These are phyloP conservation scores for Russula foetens DNA, from an alignment of 768 basidiomycete genomes.

Conservation along the genomic window DNA sequence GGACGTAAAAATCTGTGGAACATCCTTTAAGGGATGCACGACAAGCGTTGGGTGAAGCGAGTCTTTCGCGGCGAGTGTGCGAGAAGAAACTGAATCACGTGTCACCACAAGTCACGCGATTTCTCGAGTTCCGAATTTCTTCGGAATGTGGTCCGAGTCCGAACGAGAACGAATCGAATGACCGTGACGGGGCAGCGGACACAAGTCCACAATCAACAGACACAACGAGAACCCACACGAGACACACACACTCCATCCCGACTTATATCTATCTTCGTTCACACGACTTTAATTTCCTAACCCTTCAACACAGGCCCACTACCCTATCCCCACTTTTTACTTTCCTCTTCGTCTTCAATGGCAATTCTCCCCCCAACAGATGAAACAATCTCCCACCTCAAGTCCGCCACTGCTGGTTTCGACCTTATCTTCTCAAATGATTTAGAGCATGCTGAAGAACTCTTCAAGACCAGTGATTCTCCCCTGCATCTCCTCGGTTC, in stretches of 20 bases:
- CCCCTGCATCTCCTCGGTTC: slow-evolving; percentile 69
- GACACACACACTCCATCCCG: neutral
- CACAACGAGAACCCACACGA: neutral
- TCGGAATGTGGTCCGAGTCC: too few relatives aligned
- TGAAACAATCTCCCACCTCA: slow-evolving; percentile 28
- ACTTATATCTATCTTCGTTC: neutral
- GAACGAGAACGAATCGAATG: too few relatives aligned
- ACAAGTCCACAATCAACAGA: too few relatives aligned
- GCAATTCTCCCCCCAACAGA: slow-evolving; percentile 5
- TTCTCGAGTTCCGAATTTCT: too few relatives aligned
- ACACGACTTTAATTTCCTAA: neutral
- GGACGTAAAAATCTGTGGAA: slow-evolving; percentile 16
- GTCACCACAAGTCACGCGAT: too few relatives aligned
- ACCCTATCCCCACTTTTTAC: neutral
- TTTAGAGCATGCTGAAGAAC: slow-evolving; percentile 42
- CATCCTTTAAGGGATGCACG: neutral
- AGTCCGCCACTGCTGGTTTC: slow-evolving; percentile 44
- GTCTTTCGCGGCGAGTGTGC: too few relatives aligned
- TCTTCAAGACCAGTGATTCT: slow-evolving; percentile 44
- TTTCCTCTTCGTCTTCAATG: neutral
- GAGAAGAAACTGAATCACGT: too few relatives aligned
- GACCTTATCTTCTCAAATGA: slow-evolving; percentile 64
- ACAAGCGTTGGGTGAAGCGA: too few relatives aligned
- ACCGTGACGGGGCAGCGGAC: too few relatives aligned
- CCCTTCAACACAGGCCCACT: neutral